phyloP scores from a whole-genome alignment of 371 early-diverging fungal species.

The Phascolomyces articulosus region DNA sequence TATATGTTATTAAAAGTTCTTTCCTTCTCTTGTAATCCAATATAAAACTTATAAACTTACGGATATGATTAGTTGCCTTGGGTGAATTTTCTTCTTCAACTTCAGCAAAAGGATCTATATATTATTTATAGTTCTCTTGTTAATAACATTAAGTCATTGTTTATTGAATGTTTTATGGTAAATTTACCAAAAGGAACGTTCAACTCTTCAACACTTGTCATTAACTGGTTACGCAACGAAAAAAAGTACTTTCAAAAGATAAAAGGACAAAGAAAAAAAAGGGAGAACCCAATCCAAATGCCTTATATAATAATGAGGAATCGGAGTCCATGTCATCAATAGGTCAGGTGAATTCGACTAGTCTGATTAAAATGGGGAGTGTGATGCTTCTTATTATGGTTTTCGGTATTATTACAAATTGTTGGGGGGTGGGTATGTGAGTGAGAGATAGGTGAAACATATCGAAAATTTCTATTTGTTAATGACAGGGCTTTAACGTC shows the following conservation, averaged over 20 bases:
- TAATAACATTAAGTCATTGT: neutral
- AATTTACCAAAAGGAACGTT: slow-evolving; percentile 25
- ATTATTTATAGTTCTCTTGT: neutral
- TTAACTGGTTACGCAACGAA: neutral
- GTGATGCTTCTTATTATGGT: too few relatives aligned
- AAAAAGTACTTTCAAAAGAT: neutral
- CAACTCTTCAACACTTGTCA: slow-evolving; percentile 20
- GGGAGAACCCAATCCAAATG: neutral
- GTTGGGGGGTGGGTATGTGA: too few relatives aligned
- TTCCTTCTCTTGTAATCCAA: neutral
- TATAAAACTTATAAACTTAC: slow-evolving; percentile 53
- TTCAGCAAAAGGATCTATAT: slow-evolving; percentile 82
- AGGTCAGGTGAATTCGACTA: too few relatives aligned
- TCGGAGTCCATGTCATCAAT: too few relatives aligned
- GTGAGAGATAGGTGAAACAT: too few relatives aligned
- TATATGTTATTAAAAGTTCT: neutral
- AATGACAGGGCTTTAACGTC: neutral
- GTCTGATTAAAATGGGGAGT: too few relatives aligned
- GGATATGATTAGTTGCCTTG: slow-evolving; percentile 67
- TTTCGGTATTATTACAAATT: too few relatives aligned
- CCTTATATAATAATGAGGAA: too few relatives aligned
- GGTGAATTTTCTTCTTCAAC: slow-evolving; percentile 67
- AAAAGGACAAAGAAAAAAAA: neutral
- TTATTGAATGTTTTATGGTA: neutral
- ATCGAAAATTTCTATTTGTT: neutral